Evolutionary conservation across 75 land plant genomes (phyloP).

Genomic region (Azolla pinnata): DNA sequence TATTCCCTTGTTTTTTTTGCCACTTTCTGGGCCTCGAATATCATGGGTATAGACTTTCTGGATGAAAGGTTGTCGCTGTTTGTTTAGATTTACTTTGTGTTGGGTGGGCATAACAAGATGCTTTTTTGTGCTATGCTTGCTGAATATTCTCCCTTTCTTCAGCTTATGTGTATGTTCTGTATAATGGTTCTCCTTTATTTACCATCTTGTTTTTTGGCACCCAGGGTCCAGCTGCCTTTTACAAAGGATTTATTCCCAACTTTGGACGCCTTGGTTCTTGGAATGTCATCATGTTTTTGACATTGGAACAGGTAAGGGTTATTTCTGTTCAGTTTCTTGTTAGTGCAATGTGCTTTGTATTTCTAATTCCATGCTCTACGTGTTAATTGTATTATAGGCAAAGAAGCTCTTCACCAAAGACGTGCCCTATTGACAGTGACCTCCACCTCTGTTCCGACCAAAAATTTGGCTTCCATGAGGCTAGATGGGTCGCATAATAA

Average conservation of each 20-base stretch:
- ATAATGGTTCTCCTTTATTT: no score
- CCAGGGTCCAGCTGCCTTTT: constrained; percentile 92
- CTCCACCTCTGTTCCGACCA: background rate
- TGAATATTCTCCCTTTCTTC: background rate
- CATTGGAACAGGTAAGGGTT: constrained; percentile 99
- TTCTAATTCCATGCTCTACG: background rate
- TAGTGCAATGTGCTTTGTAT: background rate
- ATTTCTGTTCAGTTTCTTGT: background rate
- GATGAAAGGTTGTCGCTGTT: no score
- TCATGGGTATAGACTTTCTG: no score
- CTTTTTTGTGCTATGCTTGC: background rate
- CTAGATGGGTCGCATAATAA: no score
- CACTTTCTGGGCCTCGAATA: no score
- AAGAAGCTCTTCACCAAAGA: constrained; percentile 20
- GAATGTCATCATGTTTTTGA: constrained; percentile 98
- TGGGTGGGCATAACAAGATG: no score
- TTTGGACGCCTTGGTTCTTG: constrained; percentile 97
- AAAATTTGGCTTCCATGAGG: no score
- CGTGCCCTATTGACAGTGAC: constrained; percentile 1
- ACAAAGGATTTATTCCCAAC: constrained; percentile 93
- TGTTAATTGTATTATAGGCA: constrained; percentile 7
- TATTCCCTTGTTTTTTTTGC: no score
- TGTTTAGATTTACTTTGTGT: no score
- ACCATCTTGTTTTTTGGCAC: no score
- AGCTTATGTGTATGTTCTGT: no score